A percentile compares a stretch with the other conserved stretches of the same genome.
These are phyloP conservation scores for Trametes punicea DNA, from an alignment of 768 basidiomycete species.

Conservation along the genomic window DNA sequence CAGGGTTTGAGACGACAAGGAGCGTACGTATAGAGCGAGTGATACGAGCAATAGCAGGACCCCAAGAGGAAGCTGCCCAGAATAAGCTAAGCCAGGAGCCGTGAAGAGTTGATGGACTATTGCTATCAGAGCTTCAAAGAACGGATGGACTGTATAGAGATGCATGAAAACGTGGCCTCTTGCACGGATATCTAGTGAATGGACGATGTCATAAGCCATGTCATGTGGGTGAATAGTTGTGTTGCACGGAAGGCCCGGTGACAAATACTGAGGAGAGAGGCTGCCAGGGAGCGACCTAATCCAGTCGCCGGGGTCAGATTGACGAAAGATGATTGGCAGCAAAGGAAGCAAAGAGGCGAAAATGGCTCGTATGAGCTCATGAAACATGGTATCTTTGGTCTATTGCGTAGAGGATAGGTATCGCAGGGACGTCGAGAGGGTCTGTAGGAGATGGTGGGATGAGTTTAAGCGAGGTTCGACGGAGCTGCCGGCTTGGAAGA, in stretches of 20 bases:
- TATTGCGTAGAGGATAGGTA: not conserved
- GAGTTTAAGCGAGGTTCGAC: not conserved
- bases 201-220: not conserved
- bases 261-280: not conserved
- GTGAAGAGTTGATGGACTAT: not conserved
- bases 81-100: too few species aligned
- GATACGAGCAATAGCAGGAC: not conserved
- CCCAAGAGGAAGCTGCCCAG: too few species aligned
- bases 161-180: not conserved
- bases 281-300: not conserved
- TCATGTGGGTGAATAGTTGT: not conserved
- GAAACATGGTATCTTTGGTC: not conserved
- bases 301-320: not conserved
- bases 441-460: not conserved
- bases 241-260: not conserved
- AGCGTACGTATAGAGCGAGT: not conserved
- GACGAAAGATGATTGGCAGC: not conserved
- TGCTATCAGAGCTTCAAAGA: not conserved
- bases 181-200: not conserved
- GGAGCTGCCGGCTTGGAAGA: not conserved
- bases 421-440: not conserved
- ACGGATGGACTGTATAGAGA: not conserved
- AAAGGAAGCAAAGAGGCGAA: conserved; percentile 4
- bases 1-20: not conserved
- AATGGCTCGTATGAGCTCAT: not conserved